Evolutionary conservation across 2,329 filamentous ascomycete species (phyloP).

Genomic region (Gremmenia infestans): DNA sequence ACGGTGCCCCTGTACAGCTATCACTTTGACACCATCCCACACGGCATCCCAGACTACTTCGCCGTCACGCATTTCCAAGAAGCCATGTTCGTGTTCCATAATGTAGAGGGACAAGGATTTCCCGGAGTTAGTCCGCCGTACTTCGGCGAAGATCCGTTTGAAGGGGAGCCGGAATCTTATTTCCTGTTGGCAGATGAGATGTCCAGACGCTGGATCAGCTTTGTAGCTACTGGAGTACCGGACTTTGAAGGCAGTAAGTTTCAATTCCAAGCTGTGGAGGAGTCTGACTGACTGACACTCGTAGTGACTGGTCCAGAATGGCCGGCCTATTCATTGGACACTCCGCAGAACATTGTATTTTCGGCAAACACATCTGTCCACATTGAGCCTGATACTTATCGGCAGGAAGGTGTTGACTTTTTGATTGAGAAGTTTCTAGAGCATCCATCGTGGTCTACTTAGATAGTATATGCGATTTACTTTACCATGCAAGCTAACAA

Average conservation of each 20-base stretch:
- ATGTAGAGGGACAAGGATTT: neutral
- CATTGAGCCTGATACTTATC: constrained; percentile 41
- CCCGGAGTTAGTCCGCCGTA: neutral
- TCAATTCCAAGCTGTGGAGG: neutral
- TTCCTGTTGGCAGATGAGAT: neutral
- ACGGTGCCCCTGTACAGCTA: neutral
- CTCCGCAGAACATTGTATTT: constrained; percentile 43
- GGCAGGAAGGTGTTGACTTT: constrained; percentile 34
- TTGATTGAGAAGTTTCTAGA: neutral
- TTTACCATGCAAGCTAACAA: too few species aligned
- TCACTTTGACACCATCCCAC: neutral
- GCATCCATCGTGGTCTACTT: too few species aligned
- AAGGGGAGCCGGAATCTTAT: neutral
- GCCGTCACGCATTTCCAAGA: neutral
- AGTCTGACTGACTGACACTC: neutral
- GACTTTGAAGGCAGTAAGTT: neutral
- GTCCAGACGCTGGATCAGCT: neutral
- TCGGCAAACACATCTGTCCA: constrained; percentile 41
- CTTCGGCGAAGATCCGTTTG: neutral
- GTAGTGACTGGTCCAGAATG: neutral
- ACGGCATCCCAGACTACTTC: neutral
- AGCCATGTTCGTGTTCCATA: neutral
- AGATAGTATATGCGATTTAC: too few species aligned
- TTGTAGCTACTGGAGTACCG: neutral
- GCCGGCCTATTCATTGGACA: constrained; percentile 10